Evolutionary conservation across 805 yeast species (phyloP), one percentile per base, ranked within the genome.

Genomic region (Jamesozyma piceae): DNA sequence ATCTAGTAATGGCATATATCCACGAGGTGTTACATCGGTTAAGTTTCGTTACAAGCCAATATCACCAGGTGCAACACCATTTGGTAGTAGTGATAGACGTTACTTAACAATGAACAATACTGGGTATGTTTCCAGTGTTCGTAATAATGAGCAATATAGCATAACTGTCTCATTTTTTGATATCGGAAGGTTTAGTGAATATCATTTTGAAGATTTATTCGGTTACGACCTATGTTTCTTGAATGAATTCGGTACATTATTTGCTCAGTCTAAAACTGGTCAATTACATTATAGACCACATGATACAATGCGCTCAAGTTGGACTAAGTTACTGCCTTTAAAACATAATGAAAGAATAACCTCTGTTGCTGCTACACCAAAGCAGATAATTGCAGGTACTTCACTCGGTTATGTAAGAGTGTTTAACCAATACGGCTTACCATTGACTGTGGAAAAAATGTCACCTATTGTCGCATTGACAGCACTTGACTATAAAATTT

Each of bases 101-200:
- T 89, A 87, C 53, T 63, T 90, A 33, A 77, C 87, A 18, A 85
- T 89, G 72, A 85, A 85, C 52, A 69, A 81, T 9, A 66, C 78
- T 24, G 98, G 97, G 0, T 84, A 85, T 57, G 82, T 80, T 0
- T 83, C 94, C 77, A 70, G 87, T 0, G 92, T 85, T 11, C 72
- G 74, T 47, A 78, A 73, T 19, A 68, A 67, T 22, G 66, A 65
- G 2, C 74, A 77, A 50, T 75, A 78, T 45, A 78, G 89, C 32
- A 70, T 90, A n/a, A 89, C 95, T 0, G 86, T 89, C 2, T 76
- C 86, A 13, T 90, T 92, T 55, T 87, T 86, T 55, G 97, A 90
- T 58, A 69, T 82, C 41, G 77, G 86, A 0, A 55, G 72, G 11
- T 82, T 80, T 55, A 75, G 79, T 44, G 95, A 87, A 53, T 86